Evolutionary conservation across 352 stramenopile genomes (phyloP), one percentile per base, ranked within the genome.

Genomic region (Phytophthora cajani): DNA sequence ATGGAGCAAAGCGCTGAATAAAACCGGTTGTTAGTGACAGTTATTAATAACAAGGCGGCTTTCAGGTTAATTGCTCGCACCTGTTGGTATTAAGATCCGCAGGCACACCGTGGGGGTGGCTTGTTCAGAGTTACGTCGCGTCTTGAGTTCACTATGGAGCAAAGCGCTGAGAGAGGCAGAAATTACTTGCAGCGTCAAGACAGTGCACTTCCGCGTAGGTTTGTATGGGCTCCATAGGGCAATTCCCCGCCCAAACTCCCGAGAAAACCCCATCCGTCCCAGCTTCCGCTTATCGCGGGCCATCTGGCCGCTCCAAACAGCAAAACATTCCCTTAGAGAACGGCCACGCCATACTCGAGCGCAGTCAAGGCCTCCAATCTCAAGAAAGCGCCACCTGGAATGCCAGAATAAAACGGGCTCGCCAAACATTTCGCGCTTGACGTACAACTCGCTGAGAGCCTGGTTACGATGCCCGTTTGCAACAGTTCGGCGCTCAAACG

Each of bases 381-480:
- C 62, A 74, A 69, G 71, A 78, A 75, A 69, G n/a, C 40, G n/a
- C 58, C 71, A 78, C 57, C 71, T 75, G 71, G 71, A 69, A 78
- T 66, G 33, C 42, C n/a, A 71, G 61, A 74, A 75, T 67, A 66
- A 71, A 65, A 33, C 42, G 50, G 49, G 55, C 49, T 64, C 23
- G 19, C 51, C 58, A 69, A 72, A 64, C 66, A 72, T 74, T 69
- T 67, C 25, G 36, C 8, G 57, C 53, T 54, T 67, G 58, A 51
- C 56, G 50, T 67, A 63, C 11, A 67, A 58, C 9, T 57, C 59
- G 25, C 38, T 36, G 11, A 66, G 4, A 62, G 69, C 38, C 64
- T 64, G 52, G 58, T 69, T 60, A 62, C 52, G 33, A 38, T 56
- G 57, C 40, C 40, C 36, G 50, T 61, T 60, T 68, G 64, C 58